Evolutionary conservation across 768 basidiomycete species (phyloP), one percentile per base, ranked within the genome.

Genomic region (Pholiota conissans): DNA sequence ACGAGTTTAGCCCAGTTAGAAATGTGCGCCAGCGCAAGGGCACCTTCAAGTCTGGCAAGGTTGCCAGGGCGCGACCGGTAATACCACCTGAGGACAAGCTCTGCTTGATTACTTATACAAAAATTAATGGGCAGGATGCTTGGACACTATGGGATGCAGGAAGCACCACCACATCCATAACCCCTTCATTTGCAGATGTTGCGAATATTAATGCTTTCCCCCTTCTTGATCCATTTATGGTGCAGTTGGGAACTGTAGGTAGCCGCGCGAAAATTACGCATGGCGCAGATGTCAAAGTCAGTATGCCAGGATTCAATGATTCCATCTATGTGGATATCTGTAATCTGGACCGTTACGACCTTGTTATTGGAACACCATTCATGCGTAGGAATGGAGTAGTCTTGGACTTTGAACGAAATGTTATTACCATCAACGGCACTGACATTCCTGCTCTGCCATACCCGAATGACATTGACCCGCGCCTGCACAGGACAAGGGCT

Each of bases 271-370:
- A 55, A 1, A 69, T 76, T 7, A 67, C 68, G 13, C 69, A 68
- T 56, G 71, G 74, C 0, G 46, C 65, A 0, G 49, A 62, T 5
- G 58, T 63, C 2, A 9, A 52, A 0, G 24, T 73, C 0, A 3
- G 7, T 1, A 24, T 69, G 3, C 60, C 58, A 7, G 35, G 49
- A 0, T 27, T 64, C 1, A 45, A 56, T 0, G 27, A 14, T 1
- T 22, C 28, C 0, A 32, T 52, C 27, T 74, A 75, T 32, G 57
- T 75, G 1, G 70, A 77, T 51, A 57, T 78, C 3, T 66, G 63
- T 0, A 78, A 78, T 35, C 62, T 77, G 10, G 71, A 75, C 49
- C 57, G 56, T 3, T 78, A 76, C 53, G 71, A 76, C 29, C 56
- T 68, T 48, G 68, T 78, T 0, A 61, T 78, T 0, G 73, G 76